A percentile compares a stretch with the other conserved stretches of the same genome.
Evolutionary conservation across 2,329 filamentous ascomycete species (phyloP).

Genomic region (Ophiocordyceps camponoti-leonardi): DNA sequence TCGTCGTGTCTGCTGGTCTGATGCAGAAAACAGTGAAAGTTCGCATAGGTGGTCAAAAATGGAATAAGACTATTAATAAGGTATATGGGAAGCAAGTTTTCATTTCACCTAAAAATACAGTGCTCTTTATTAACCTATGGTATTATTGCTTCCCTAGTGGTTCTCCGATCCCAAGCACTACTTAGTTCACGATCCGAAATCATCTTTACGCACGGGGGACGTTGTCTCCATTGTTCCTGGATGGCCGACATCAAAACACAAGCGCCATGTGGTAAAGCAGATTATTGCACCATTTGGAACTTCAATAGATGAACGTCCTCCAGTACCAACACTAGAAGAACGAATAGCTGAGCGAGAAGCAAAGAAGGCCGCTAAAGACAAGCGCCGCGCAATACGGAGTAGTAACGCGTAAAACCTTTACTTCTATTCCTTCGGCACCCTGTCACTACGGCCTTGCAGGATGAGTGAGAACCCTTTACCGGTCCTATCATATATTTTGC

Average conservation of each 20-base stretch:
- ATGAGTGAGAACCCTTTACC: no score
- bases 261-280: conserved; percentile 56
- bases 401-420: no score
- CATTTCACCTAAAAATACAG: no score
- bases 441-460: no score
- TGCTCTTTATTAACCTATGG: not conserved
- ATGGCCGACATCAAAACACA: conserved; percentile 46
- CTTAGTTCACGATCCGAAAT: conserved; percentile 64
- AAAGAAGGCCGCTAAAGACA: conserved; percentile 39
- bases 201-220: conserved; percentile 57
- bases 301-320: conserved; percentile 44
- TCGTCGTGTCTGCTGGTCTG: conserved; percentile 61
- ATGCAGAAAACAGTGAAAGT: conserved; percentile 72
- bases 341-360: conserved; percentile 34
- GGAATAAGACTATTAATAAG: conserved; percentile 59
- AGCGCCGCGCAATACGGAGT: conserved; percentile 24
- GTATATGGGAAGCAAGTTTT: no score
- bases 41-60: conserved; percentile 50
- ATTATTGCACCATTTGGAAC: conserved; percentile 55
- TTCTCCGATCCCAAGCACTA: conserved; percentile 47
- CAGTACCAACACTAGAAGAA: conserved; percentile 48
- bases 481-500: no score
- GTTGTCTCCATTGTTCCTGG: conserved; percentile 54
- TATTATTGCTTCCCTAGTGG: conserved; percentile 12
- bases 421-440: no score